Evolutionary conservation across 306 rosid genomes (phyloP).

Genomic region (Sicyos edulis): DNA sequence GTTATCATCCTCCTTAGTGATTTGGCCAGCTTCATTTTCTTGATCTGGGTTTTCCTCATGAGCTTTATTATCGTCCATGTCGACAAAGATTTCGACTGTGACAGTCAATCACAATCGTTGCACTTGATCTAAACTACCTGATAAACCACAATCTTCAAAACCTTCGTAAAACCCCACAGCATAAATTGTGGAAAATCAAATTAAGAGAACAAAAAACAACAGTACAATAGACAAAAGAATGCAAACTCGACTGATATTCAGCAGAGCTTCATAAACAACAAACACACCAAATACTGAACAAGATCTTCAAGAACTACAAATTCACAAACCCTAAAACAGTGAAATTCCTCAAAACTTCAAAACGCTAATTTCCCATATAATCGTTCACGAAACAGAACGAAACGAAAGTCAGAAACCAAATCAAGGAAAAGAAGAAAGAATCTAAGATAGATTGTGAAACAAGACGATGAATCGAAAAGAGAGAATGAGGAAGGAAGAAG

Average conservation of each 20-base stretch:
- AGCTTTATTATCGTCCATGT: slow-evolving; percentile 25
- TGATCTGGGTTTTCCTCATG: slow-evolving; percentile 36
- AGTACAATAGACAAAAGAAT: neutral
- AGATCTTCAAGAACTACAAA: neutral
- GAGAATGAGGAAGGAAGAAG: neutral
- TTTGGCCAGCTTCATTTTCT: slow-evolving; percentile 27
- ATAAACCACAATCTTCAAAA: neutral
- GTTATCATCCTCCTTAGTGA: slow-evolving; percentile 34
- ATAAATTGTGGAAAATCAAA: neutral
- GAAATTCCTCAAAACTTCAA: neutral
- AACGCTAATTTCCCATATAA: neutral
- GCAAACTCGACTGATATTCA: neutral
- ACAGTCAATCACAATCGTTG: neutral
- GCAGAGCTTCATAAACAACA: neutral
- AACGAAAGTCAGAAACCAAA: neutral
- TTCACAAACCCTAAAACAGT: neutral
- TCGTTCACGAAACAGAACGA: neutral
- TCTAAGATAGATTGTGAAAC: neutral
- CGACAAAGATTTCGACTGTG: no score
- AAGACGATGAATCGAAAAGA: neutral
- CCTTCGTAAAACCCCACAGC: neutral
- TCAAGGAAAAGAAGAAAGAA: neutral
- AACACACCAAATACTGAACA: neutral
- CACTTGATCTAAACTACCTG: slow-evolving; percentile 17
- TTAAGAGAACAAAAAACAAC: neutral